Evolutionary conservation across 2,329 filamentous ascomycete species (phyloP), one percentile per base, ranked within the genome.

Genomic region (Pseudopithomyces chartarum): DNA sequence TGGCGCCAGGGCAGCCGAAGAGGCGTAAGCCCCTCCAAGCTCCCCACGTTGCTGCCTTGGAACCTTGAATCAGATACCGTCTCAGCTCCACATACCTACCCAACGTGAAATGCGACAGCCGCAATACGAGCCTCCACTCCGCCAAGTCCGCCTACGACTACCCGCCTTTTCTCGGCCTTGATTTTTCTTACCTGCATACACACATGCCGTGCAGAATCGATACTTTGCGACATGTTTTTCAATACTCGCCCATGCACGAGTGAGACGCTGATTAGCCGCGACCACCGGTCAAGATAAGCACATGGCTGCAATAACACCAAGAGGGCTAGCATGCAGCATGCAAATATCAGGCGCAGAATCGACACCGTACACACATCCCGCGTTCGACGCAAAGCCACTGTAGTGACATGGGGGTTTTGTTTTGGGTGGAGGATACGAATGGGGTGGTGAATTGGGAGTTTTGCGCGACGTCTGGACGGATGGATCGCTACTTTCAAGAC

Each of bases 161-260:
- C 13, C 26, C 32, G 32, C 17, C 23, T 32, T 3, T 15, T 13
- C 3, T 36, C 45, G 45, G 32, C 19, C 12, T 15, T 48, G 23
- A 15, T 13, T 4, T 19, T 38, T 39, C 20, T 48, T n/a, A 7
- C 20, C 10, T 26, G 33, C 33, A 39, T 38, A n/a, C 33, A 32
- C 33, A n/a, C 29, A n/a, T 48, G 17, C 19, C 19, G n/a, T 39
- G 46, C 46, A 48, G 32, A 38, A 34, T 48, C 46, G 22, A 48
- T 48, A 48, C 19, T 22, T 15, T 20, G 33, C 32, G n/a, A 38
- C 22, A 26, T 7, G n/a, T 22, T 38, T 23, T 44, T 13, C 46
- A 48, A 48, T 48, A 48, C 33, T 26, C 38, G 20, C 13, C 12
- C 34, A 20, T 39, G 46, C 45, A 38, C 45, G 45, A 38, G 45